A percentile compares a stretch with the other conserved stretches of the same genome.
Evolutionary conservation across 2,329 filamentous ascomycete species (phyloP).

Genomic region (Cylindrodendrum hubeiense): DNA sequence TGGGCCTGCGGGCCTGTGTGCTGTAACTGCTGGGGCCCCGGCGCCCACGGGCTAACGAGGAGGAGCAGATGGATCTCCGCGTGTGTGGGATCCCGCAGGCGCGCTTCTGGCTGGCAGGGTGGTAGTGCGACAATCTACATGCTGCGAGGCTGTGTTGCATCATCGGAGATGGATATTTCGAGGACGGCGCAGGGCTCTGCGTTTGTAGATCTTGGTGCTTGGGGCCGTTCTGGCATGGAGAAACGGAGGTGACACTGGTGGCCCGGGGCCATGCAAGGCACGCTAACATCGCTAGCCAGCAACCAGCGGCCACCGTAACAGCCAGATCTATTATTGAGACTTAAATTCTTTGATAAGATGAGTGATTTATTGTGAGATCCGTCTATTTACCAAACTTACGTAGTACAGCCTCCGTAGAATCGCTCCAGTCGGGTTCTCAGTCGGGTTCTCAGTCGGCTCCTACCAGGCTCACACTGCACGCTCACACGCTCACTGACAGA

Average conservation of each 20-base stretch:
- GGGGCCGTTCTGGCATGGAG: not conserved
- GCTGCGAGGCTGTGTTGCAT: slow-evolving; percentile 22
- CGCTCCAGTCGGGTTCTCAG: not conserved
- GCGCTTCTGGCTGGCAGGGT: not conserved
- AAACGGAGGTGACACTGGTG: not conserved
- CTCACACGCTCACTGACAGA: too few species aligned
- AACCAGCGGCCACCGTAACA: not conserved
- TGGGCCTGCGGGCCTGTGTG: too few species aligned
- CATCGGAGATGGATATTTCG: slow-evolving; percentile 17
- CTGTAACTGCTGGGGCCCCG: too few species aligned
- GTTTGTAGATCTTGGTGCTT: not conserved
- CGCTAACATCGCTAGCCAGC: not conserved
- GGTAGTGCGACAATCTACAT: slow-evolving; percentile 10
- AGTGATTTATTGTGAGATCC: not conserved
- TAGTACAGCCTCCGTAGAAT: not conserved
- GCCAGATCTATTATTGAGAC: not conserved
- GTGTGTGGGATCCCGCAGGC: slow-evolving; percentile 1
- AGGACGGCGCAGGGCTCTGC: slow-evolving; percentile 12
- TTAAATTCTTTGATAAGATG: not conserved
- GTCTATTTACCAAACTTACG: not conserved
- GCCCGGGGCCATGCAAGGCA: not conserved
- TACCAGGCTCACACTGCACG: too few species aligned
- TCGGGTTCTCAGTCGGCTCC: not conserved
- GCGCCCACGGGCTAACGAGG: too few species aligned
- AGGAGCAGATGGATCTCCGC: too few species aligned